Percentiles rank a stretch among this genome's conserved stretches.
Evolutionary conservation across 495 filamentous ascomycete species (phyloP).

Genomic region (Podospora fimiseda): DNA sequence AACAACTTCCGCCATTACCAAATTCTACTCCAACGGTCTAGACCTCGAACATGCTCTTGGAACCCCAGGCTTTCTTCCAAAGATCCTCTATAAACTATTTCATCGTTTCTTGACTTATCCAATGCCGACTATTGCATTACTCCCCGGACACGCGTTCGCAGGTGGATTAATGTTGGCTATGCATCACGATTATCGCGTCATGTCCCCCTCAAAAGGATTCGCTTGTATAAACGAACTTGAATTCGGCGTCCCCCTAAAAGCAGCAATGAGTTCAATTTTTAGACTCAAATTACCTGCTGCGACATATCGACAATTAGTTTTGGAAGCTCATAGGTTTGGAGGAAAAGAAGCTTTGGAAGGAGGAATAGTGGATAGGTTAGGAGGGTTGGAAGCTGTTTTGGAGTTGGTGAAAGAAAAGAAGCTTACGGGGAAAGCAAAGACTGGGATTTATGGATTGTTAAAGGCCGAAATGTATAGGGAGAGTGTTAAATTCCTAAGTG

Average conservation of each 20-base stretch:
- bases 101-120: constrained; percentile 62
- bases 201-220: constrained; percentile 61
- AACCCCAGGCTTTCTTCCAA: constrained; percentile 47
- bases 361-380: constrained; percentile 63
- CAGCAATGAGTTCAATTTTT: constrained; percentile 70
- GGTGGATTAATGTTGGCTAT: constrained; percentile 74
- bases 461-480: constrained; percentile 70
- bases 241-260: constrained; percentile 62
- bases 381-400: constrained; percentile 55
- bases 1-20: constrained; percentile 64
- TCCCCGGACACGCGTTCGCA: constrained; percentile 80
- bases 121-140: constrained; percentile 72
- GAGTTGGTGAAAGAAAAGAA: constrained; percentile 48
- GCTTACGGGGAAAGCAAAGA: constrained; percentile 52
- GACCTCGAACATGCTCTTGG: constrained; percentile 54
- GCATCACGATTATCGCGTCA: constrained; percentile 77
- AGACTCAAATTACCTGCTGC: constrained; percentile 54
- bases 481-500: constrained; percentile 47
- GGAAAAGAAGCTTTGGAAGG: constrained; percentile 53
- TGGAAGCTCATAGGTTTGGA: constrained; percentile 62
- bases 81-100: constrained; percentile 54
- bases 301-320: constrained; percentile 55
- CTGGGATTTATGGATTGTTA: constrained; percentile 58
- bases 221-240: constrained; percentile 74
- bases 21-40: constrained; percentile 79